Base-by-base conservation (phyloP, 495 filamentous ascomycete species). In the Penicillium salamii region DNA sequence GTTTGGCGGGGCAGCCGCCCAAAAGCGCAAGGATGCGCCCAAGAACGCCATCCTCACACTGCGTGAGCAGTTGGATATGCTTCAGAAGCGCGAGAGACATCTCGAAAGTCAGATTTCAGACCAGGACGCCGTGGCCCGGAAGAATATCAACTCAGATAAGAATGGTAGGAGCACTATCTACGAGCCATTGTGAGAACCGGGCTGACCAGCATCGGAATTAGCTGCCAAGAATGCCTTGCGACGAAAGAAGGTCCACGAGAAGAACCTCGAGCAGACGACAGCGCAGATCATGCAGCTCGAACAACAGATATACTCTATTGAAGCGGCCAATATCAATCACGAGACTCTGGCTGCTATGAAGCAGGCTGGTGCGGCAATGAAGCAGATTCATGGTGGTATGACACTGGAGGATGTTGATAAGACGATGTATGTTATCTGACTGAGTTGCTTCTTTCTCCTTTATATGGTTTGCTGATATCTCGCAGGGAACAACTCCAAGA, bases 241-340 rank as follows among this genome's bases (percentile, higher is more conserved):
- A 74, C 84, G 93, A 59, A 99, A 97, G 81, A 96, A 99, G 82
- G 74, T 79, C 53, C 88, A 91, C 62, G 89, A 95, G 66, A 87
- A 90, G 74, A 88, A 89, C 50, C 81, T 97, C 37, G 88, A 93
- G 49, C 89, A 95, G 67, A 97, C 92, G 7, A 78, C 82, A 28
- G 82, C 86, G 28, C 95, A 97, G 69, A 90, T 96, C 71, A 80
- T 82, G 47, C 95, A 92, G 32, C 78, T 99, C 12, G 93, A 97
- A 63, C 88, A 91, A 59, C 91, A 99, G 65, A 92, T 99, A 61
- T 93, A 92, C 64, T 86, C 87, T 50, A 97, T 99, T 68, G 93
- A 99, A 66, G 87, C 91, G 17, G 95, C 93, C 41, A 99, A 97
- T 67, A 95, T 99, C 72, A 99, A 99, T 78, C 81, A 91, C 64